Evolutionary conservation across 805 yeast species (phyloP).

Genomic region (Yarrowia sp.): DNA sequence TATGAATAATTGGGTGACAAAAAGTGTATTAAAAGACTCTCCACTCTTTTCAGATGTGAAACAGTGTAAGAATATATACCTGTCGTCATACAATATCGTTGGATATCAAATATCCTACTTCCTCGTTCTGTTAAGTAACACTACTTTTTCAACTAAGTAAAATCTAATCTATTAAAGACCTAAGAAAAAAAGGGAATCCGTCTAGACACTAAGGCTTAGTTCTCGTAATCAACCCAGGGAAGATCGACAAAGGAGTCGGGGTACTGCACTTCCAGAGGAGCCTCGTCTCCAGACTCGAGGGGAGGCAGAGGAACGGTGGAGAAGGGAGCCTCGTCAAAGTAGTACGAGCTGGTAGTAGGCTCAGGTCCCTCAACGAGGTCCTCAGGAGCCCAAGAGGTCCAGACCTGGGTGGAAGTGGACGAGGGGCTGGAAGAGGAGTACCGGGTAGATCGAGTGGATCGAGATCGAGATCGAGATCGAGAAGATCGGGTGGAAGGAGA

Average conservation of each 20-base stretch:
- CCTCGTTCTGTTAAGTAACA: no score
- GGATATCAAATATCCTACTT: no score
- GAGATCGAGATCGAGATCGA: conserved; percentile 3
- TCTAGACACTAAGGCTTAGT: conserved; percentile 1
- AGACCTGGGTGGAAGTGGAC: neutral
- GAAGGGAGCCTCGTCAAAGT: conserved; percentile 28
- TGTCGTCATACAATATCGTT: no score
- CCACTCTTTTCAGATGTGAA: no score
- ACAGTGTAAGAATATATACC: no score
- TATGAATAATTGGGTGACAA: no score
- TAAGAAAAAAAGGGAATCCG: neutral
- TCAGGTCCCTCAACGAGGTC: conserved; percentile 11
- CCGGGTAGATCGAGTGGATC: neutral
- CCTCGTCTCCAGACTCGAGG: conserved; percentile 12
- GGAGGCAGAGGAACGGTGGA: conserved; percentile 22
- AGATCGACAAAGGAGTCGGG: conserved; percentile 18
- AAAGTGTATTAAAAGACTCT: no score
- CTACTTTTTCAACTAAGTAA: neutral
- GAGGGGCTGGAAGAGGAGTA: neutral
- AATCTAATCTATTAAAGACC: conserved; percentile 24
- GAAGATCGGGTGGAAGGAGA: neutral
- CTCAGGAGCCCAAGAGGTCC: conserved; percentile 19
- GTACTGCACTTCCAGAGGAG: neutral
- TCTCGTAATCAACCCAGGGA: conserved; percentile 1
- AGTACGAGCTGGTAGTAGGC: conserved; percentile 14